Base-by-base conservation (phyloP, 2,329 filamentous ascomycete species). In the Lachnellula cervina region DNA sequence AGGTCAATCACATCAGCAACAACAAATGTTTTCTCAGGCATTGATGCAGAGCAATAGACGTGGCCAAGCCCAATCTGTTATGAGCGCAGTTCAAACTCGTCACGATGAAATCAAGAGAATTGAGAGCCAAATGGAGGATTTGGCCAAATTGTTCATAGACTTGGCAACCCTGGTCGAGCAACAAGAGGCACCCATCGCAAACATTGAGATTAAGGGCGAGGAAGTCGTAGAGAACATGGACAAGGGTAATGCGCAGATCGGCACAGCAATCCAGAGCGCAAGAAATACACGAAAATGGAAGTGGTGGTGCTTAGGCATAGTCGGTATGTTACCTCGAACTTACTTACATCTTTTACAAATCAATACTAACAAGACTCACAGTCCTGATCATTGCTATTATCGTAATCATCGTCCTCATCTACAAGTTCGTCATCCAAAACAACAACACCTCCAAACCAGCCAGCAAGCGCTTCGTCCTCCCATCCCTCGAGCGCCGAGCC, bases 81-180 rank as follows among this genome's bases (percentile, higher is more conserved):
- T 96, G 54, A 82, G 82, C 64, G 90, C 90, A 62, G 90, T 96
- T 37, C 82, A 88, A 71, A 84, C 89, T 68, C 88, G 94, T 63
- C 91, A 96, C 71, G 84, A 84, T 51, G 91, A 89, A 43, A 88
- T 99, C 64, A 83, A 91, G 73, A 93, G 95, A 80, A 96, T 97
- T 68, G 91, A 96, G 76, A 79, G 83, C 69, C 89, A 95, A 70
- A 89, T 97, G 82, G 84, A 89, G 11, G 89, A 96, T 73, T 79
- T 99, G 55, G 84, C 88, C 5, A 84, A 94, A 72, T 77, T 97
- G 53, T 96, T 97, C 82, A 83, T 91, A 70, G 88, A 97, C 64
- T 87, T 97, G 75, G 89, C 96, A 64, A 84, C 86, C 34, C 77
- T 96, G 49, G 86, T 97, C 58, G 80, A 91, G 37, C 86, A 96